Evolutionary conservation across 805 yeast genomes (phyloP), one percentile per base, ranked within the genome.

Genomic region (Maudiozyma serrabonitensis): DNA sequence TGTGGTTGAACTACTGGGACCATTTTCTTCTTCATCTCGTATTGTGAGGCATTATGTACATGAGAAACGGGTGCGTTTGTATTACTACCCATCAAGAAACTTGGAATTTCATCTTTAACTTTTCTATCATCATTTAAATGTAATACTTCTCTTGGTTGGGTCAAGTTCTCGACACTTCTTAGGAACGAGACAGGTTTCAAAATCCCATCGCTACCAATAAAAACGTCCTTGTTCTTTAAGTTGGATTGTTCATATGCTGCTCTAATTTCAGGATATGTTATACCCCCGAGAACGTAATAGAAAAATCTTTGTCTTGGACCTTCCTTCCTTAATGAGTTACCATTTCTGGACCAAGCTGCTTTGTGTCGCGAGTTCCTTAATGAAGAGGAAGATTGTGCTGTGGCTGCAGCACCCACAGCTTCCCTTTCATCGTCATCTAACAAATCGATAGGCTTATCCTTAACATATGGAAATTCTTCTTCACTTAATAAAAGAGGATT

Each of bases 201-300:
- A 1, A 87, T 66, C 47, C 83, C 80, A 62, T 86, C 95, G 13
- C 90, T 80, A 0, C 98, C 98, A 50, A 91, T 69, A 52, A 83
- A 79, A 16, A 93, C 76, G 52, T 88, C 95, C 61, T 80, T 82
- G 59, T 84, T 79, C 50, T 79, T 72, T 43, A 74, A 64, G 16
- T 70, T 66, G 8, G 87, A 76, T 44, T 88, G 72, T 54, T 87
- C 91, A 57, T 86, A 82, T 4, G 82, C 81, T 12, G 87, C 75
- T 53, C 91, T 76, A 28, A 84, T 69, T 65, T 93, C 99, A 2
- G 90, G 77, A 55, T 83, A 79, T 0, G 98, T 87, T 19, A 86
- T 67, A 8, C 98, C 99, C 21, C 99, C 99, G 1, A 95, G 84
- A 26, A 88, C 76, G 60, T 81, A 93, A 50, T 89, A 78, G 55